Conservation (phyloP, 2,329 filamentous ascomycete species). For the Trichoderma brevicompactum region DNA sequence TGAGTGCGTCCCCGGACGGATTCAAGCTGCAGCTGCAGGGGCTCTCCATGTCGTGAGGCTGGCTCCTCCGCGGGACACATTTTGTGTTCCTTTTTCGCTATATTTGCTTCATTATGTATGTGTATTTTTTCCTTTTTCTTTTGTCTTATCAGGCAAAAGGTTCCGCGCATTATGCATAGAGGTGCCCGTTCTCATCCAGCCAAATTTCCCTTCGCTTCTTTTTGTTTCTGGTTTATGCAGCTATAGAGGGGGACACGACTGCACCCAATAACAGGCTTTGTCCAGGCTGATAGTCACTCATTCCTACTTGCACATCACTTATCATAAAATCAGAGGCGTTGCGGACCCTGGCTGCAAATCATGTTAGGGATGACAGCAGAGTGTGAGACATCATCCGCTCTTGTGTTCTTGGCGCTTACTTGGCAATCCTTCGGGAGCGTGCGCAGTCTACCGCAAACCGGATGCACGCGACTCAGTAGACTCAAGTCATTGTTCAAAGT, state of each 20-base stretch:
- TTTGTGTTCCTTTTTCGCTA: not conserved
- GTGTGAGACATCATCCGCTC: not conserved
- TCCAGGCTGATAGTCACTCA: not conserved
- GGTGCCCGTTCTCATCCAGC: not conserved
- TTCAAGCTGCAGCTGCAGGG: not conserved
- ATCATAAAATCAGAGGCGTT: not conserved
- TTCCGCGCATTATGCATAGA: not conserved
- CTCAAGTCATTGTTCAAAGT: not conserved
- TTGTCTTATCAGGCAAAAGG: not conserved
- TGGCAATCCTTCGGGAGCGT: conserved; percentile 2
- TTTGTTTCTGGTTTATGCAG: conserved; percentile 4
- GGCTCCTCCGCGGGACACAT: not conserved
- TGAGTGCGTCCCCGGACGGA: conserved; percentile 16
- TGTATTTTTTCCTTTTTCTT: not conserved
- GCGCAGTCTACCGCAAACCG: not conserved
- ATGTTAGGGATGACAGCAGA: not conserved
- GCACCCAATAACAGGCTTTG: conserved; percentile 4
- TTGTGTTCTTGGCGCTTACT: not conserved
- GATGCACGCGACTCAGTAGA: not conserved
- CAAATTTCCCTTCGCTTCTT: not conserved
- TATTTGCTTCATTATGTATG: not conserved
- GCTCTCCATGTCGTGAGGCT: not conserved
- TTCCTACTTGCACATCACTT: not conserved
- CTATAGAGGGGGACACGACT: not conserved
- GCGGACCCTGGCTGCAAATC: conserved; percentile 1